Evolutionary conservation across 2,329 filamentous ascomycete genomes (phyloP).

Genomic region (Onygenales sp.): DNA sequence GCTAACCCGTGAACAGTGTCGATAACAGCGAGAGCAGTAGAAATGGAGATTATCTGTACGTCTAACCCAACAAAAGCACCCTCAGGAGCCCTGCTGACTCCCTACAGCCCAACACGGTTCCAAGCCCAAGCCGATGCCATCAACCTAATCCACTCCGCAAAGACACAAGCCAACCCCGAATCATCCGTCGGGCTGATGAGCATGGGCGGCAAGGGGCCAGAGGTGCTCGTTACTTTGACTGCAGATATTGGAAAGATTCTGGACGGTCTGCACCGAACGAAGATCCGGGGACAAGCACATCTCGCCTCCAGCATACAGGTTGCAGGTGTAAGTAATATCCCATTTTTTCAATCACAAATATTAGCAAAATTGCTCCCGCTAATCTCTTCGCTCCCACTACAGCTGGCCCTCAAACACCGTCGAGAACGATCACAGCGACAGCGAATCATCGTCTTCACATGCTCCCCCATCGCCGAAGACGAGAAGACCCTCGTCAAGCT

Average conservation of each 20-base stretch:
- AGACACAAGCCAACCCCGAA: constrained; percentile 91
- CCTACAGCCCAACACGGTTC: constrained; percentile 74
- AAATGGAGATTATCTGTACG: constrained; percentile 77
- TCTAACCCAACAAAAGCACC: constrained; percentile 1
- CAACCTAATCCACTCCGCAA: constrained; percentile 88
- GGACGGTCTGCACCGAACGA: constrained; percentile 83
- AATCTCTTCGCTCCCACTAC: constrained; percentile 5
- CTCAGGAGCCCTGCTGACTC: background rate
- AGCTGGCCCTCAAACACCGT: constrained; percentile 95
- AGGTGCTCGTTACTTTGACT: constrained; percentile 92
- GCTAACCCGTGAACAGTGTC: constrained; percentile 44
- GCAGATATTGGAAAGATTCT: constrained; percentile 94
- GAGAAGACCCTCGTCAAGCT: constrained; percentile 82
- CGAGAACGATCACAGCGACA: constrained; percentile 96
- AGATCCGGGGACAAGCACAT: constrained; percentile 82
- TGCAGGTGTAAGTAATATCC: constrained; percentile 59
- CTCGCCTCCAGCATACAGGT: constrained; percentile 92
- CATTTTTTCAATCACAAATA: background rate
- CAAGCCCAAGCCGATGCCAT: constrained; percentile 94
- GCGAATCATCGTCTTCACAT: constrained; percentile 94
- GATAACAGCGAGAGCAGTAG: constrained; percentile 98
- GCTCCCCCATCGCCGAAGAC: constrained; percentile 81
- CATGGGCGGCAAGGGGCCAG: constrained; percentile 95
- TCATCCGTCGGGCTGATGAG: constrained; percentile 97
- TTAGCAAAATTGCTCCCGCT: background rate